Evolutionary conservation across 306 rosid genomes (phyloP), one percentile per base, ranked within the genome.

Genomic region (Fagus crenata): DNA sequence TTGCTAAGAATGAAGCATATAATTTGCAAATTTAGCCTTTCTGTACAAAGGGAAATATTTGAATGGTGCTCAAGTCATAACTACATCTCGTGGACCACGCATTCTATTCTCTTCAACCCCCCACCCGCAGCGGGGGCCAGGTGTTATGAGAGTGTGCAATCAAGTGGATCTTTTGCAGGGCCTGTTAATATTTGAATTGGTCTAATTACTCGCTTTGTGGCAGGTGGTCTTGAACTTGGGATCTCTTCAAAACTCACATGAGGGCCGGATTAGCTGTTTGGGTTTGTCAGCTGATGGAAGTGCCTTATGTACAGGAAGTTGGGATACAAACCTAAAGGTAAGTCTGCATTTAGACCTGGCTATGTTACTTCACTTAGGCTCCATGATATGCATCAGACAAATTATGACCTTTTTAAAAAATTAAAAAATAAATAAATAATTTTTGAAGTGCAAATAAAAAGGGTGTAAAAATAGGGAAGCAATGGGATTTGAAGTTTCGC

Each of bases 211-310:
- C 43, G 7, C 75, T 85, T 79, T 63, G 65, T 80, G 80, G 79
- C 78, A 95, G 97, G 87, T 92, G 86, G 97, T 92, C 76, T 86
- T 92, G 92, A 73, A 95, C 89, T 84, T 95, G 86, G 97, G 99
- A 88, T 86, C 97, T 77, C 93, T 95, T 33, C 97, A 90, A 13
- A 87, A 87, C 79, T 90, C 97, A 72, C 99, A 95, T 40, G 97
- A 86, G 77, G 76, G 81, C 37, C 89, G 85, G 84, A 86, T 95
- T 69, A 92, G 77, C 86, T 95, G 98, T 82, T 88, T 95, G 89
- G 98, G 99, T 71, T 86, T 95, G 87, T 90, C 99, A 18, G 96
- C 97, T 86, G 99, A 95, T 85, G 99, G 99, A 82, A 95, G 99
- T 86, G 99, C 99, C 77, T 79, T 95, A 82, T 95, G 99, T 91